Evolutionary conservation across 2,329 filamentous ascomycete species (phyloP).

Genomic region (Pseudocercospora musae): DNA sequence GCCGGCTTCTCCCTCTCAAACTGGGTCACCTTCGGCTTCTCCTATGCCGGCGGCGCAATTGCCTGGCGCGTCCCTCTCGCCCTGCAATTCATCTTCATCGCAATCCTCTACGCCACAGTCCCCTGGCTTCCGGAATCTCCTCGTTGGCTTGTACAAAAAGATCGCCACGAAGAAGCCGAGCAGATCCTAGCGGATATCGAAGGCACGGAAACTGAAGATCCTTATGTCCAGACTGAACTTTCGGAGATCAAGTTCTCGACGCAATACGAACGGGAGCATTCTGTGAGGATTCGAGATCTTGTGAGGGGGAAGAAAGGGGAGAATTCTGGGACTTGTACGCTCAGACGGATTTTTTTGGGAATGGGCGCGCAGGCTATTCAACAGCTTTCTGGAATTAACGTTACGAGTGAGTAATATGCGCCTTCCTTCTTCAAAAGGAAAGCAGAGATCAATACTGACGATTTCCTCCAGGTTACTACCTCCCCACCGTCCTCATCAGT

Average conservation of each 20-base stretch:
- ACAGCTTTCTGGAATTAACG: conserved; percentile 45
- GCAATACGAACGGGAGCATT: conserved; percentile 50
- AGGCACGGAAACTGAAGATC: conserved; percentile 43
- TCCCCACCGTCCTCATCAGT: conserved; percentile 58
- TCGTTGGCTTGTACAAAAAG: conserved; percentile 48
- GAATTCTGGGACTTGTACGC: conserved; percentile 44
- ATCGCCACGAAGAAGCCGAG: conserved; percentile 45
- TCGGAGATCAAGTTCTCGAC: conserved; percentile 49
- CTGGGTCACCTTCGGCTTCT: conserved; percentile 54
- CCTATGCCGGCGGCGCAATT: conserved; percentile 42
- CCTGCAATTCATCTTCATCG: conserved; percentile 50
- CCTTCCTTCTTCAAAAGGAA: no score
- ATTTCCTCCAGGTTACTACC: conserved; percentile 37
- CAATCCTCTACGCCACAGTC: conserved; percentile 45
- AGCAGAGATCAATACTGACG: no score
- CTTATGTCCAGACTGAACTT: conserved; percentile 44
- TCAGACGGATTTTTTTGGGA: conserved; percentile 52
- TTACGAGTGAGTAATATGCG: conserved; percentile 26
- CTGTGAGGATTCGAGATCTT: conserved; percentile 50
- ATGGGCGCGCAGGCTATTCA: conserved; percentile 55
- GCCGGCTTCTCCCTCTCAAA: conserved; percentile 50
- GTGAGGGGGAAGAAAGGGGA: conserved; percentile 45
- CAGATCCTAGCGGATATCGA: conserved; percentile 51
- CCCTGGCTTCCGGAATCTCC: conserved; percentile 50
- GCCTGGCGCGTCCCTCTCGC: conserved; percentile 49